Evolutionary conservation across 2,329 filamentous ascomycete genomes (phyloP).

Genomic region (Ascocoryne sarcoides): DNA sequence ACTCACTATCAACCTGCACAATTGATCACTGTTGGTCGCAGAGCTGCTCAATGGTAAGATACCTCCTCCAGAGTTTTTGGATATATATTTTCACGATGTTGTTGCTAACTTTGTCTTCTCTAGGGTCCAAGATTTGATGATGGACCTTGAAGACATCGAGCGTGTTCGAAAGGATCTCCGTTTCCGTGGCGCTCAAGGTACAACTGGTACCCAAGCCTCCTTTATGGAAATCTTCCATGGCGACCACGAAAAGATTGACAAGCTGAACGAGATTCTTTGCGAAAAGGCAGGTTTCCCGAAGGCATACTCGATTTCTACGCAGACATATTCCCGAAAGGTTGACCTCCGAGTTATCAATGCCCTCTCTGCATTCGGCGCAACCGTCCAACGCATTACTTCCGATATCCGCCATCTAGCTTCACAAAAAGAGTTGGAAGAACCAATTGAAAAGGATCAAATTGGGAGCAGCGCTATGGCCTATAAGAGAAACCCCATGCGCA

Average conservation of each 20-base stretch:
- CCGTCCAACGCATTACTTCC: slow-evolving; percentile 63
- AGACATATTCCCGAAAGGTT: slow-evolving; percentile 73
- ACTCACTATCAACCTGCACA: slow-evolving; percentile 15
- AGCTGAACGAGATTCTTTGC: slow-evolving; percentile 48
- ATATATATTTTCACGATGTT: no score
- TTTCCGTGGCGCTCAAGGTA: slow-evolving; percentile 61
- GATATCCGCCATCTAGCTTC: slow-evolving; percentile 68
- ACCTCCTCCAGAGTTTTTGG: no score
- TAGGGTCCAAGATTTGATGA: slow-evolving; percentile 64
- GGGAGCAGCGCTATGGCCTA: slow-evolving; percentile 49
- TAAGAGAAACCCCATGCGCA: slow-evolving; percentile 42
- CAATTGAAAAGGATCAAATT: slow-evolving; percentile 73
- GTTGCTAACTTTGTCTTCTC: no score
- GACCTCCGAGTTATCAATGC: slow-evolving; percentile 75
- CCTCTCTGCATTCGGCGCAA: slow-evolving; percentile 70
- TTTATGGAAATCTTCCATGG: slow-evolving; percentile 38
- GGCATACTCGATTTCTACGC: slow-evolving; percentile 44
- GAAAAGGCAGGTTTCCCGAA: slow-evolving; percentile 44
- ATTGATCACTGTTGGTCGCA: slow-evolving; percentile 29
- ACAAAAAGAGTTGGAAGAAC: slow-evolving; percentile 80
- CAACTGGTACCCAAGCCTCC: slow-evolving; percentile 63
- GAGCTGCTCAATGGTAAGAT: slow-evolving; percentile 63
- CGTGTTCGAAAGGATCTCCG: slow-evolving; percentile 53
- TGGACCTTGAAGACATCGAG: slow-evolving; percentile 69
- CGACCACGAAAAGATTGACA: slow-evolving; percentile 42